Evolutionary conservation across 2,329 filamentous ascomycete genomes (phyloP).

Genomic region (Lanzia echinophila): DNA sequence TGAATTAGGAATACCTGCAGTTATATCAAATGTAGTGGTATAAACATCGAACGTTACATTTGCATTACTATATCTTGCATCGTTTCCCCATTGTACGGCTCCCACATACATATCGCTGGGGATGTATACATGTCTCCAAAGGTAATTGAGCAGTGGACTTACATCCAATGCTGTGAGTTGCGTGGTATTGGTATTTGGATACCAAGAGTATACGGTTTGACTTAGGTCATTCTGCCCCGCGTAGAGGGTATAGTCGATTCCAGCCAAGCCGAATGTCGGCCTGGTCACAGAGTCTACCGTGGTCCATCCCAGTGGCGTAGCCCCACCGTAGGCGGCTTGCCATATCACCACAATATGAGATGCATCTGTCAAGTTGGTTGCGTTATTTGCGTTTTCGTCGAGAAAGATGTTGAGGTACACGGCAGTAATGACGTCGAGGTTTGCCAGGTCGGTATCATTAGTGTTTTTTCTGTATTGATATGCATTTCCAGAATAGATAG

Average conservation of each 20-base stretch:
- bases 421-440: not conserved
- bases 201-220: slow-evolving; percentile 5
- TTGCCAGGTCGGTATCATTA: not conserved
- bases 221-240: not conserved
- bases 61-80: not conserved
- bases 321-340: not conserved
- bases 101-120: not conserved
- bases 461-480: not conserved
- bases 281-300: not conserved
- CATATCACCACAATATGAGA: not conserved
- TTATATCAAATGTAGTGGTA: not conserved
- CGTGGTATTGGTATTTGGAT: not conserved
- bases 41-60: not conserved
- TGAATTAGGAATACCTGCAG: not conserved
- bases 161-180: not conserved
- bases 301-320: not conserved
- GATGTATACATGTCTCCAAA: slow-evolving; percentile 1
- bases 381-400: not conserved
- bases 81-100: not conserved
- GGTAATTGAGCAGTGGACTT: not conserved
- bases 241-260: not conserved
- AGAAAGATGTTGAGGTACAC: slow-evolving; percentile 1
- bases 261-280: not conserved
- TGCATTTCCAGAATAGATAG: not conserved
- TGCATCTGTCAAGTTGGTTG: not conserved